Conservation (phyloP, 805 yeast genomes). For the Metschnikowia amazonensis region DNA sequence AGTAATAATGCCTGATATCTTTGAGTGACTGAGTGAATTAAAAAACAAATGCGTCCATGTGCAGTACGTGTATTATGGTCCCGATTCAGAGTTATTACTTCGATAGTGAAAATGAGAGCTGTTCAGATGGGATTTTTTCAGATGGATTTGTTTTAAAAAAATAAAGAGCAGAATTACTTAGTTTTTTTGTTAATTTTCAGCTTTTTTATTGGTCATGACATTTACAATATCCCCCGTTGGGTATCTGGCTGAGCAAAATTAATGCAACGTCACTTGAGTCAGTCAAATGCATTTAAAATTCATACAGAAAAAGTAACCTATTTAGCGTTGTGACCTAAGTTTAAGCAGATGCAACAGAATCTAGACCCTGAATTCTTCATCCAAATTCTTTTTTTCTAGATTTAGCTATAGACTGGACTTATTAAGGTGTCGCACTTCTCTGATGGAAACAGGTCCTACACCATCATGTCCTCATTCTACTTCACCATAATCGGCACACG, state of each 20-base stretch:
- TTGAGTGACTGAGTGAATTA: neutral
- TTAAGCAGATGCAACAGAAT: neutral
- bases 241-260: no score
- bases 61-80: no score
- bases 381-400: neutral
- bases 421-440: conserved; percentile 1
- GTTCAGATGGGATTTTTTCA: neutral
- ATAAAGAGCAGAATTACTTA: no score
- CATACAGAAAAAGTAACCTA: neutral
- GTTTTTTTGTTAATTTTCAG: no score
- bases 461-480: conserved; percentile 65
- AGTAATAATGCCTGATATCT: neutral
- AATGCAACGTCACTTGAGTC: no score
- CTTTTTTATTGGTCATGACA: no score
- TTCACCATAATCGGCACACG: conserved; percentile 83
- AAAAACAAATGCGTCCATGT: neutral
- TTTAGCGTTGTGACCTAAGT: neutral
- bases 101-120: no score
- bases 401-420: neutral
- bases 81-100: no score
- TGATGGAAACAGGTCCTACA: neutral
- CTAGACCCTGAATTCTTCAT: neutral
- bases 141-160: no score
- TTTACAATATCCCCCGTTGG: neutral
- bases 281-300: no score